Conservation (phyloP, 257 asterid genomes). For the Gentiana dahurica region DNA sequence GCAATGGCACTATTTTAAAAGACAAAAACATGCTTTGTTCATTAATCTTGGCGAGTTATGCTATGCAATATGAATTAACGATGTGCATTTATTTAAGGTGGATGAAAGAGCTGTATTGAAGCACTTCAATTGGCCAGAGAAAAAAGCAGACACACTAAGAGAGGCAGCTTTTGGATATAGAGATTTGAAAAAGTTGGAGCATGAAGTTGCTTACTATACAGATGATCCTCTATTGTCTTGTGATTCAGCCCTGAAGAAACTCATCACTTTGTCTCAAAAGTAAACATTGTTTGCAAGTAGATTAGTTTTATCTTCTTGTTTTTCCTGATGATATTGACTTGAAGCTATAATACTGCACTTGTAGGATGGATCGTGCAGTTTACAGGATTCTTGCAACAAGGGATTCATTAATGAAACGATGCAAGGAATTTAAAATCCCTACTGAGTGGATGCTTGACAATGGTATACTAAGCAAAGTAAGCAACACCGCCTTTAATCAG, state of each 20-base stretch:
- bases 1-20: too few species aligned
- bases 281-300: slow-evolving; percentile 5
- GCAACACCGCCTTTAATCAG: not conserved
- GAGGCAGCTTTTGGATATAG: slow-evolving; percentile 86
- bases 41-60: not conserved
- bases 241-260: slow-evolving; percentile 64
- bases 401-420: slow-evolving; percentile 56
- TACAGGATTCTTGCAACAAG: slow-evolving; percentile 61
- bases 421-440: slow-evolving; percentile 77
- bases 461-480: slow-evolving; percentile 83
- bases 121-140: slow-evolving; percentile 97
- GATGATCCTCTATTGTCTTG: slow-evolving; percentile 66
- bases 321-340: too few species aligned
- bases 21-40: too few species aligned
- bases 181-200: slow-evolving; percentile 72
- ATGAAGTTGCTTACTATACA: slow-evolving; percentile 44
- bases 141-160: slow-evolving; percentile 75
- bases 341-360: not conserved
- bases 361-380: slow-evolving; percentile 76
- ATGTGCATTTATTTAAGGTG: slow-evolving; percentile 29
- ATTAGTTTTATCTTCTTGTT: not conserved
- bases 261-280: slow-evolving; percentile 77
- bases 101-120: slow-evolving; percentile 91
- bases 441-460: slow-evolving; percentile 78
- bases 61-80: too few species aligned